Base-by-base conservation (phyloP, 257 asterid species). In the Rauvolfia tetraphylla region DNA sequence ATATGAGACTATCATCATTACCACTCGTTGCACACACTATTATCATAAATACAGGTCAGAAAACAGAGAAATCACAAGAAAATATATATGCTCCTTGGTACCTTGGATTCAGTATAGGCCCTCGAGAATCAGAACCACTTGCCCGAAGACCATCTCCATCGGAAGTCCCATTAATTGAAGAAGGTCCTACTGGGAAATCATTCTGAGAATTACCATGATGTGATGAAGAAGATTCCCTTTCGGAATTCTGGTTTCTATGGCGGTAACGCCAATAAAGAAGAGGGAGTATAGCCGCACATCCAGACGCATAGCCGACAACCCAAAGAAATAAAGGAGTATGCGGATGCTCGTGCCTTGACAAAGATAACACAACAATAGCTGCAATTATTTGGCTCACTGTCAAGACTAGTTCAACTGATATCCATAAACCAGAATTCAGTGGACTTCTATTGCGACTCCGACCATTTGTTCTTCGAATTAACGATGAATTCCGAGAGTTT, bases 301-400 rank as follows among this genome's bases (percentile, higher is more conserved):
- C 99, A 82, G 91, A 88, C 33, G 98, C 97, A 88, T 95, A 95
- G 73, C 98, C 97, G 44, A 84, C 81, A 54, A 95, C 82, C 99
- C 98, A 95, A 9, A 83, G 84, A 73, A 78, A 84, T 77, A 95
- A 85, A 29, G 99, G 99, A 62, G 97, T 89, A 20, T 69, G 92
- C 11, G 99, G 97, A 74, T 88, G 89, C 86, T 95, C 99, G 72
- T 90, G 79, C 81, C 83, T 86, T 14, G 99, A 87, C 80, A 92
- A 72, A 81, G 91, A 85, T 83, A 92, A 84, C 65, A 95, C 96
- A 56, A 86, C 81, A 82, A 89, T 49, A 66, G 99, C 95, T 59
- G 97, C 97, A 83, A 95, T 75, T 67, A 95, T 87, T 85, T 95
- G 98, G 86, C 94, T 88, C 71, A 90, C 85, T 25, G 96, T 91